phyloP scores from a whole-genome alignment of 371 early-diverging fungal species.

The Lichtheimia corymbifera region DNA sequence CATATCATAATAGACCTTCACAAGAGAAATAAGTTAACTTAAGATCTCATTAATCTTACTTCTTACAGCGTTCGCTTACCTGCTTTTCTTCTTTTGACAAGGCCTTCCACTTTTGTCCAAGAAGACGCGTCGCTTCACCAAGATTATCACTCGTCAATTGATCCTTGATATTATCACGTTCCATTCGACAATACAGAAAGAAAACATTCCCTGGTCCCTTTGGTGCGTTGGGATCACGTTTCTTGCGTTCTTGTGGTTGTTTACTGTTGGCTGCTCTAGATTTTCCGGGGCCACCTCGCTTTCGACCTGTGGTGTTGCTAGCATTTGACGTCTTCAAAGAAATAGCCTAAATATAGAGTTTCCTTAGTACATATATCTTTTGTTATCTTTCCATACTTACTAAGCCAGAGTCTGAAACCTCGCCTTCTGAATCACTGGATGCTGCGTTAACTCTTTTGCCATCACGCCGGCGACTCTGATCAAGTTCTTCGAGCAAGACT shows the following conservation, averaged over 20 bases:
- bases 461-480: conserved; percentile 13
- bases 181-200: conserved; percentile 58
- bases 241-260: conserved; percentile 26
- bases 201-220: conserved; percentile 65
- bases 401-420: conserved; percentile 35
- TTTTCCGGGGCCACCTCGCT: not conserved
- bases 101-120: conserved; percentile 53
- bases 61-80: conserved; percentile 18
- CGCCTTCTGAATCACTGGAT: conserved; percentile 10
- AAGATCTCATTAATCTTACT: too few relatives aligned
- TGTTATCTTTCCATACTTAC: not conserved
- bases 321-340: too few relatives aligned
- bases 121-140: conserved; percentile 43
- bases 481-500: conserved; percentile 29
- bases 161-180: conserved; percentile 55
- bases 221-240: conserved; percentile 64
- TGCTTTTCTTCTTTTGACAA: conserved; percentile 44
- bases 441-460: not conserved
- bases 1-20: conserved; percentile 44
- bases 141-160: conserved; percentile 48
- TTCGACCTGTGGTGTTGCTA: not conserved
- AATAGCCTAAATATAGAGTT: too few relatives aligned
- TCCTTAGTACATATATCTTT: too few relatives aligned
- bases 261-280: conserved; percentile 7
- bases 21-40: not conserved